Percentiles rank a stretch among this genome's conserved stretches.
These are phyloP conservation scores for Leptodermis oblonga DNA, from an alignment of 257 asterid genomes.

Conservation along the genomic window DNA sequence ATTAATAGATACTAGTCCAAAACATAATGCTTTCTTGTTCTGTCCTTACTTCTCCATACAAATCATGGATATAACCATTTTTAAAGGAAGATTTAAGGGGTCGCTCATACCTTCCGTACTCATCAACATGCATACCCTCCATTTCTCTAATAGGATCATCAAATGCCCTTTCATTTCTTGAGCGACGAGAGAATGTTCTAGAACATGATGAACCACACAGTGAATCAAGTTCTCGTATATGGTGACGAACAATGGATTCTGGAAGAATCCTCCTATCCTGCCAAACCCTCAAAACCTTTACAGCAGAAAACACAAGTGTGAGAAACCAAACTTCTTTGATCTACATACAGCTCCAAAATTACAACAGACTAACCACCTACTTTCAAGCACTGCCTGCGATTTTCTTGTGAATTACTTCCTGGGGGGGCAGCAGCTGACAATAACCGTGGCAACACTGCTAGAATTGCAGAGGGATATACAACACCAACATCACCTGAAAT, in stretches of 20 bases:
- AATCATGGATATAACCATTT: not conserved
- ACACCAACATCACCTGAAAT: slow-evolving; percentile 70
- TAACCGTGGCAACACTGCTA: slow-evolving; percentile 67
- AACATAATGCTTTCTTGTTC: not conserved
- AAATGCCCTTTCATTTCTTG: slow-evolving; percentile 73
- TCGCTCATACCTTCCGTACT: slow-evolving; percentile 83
- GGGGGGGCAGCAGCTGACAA: slow-evolving; percentile 91
- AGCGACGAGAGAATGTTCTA: slow-evolving; percentile 50
- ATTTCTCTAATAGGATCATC: slow-evolving; percentile 88
- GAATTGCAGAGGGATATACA: slow-evolving; percentile 74
- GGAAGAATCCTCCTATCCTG: slow-evolving; percentile 83
- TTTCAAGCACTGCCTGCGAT: slow-evolving; percentile 86
- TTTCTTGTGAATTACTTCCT: slow-evolving; percentile 66
- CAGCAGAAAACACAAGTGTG: slow-evolving; percentile 11
- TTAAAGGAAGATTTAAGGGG: not conserved
- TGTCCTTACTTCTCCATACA: not conserved
- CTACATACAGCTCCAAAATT: slow-evolving; percentile 3
- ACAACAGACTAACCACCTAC: slow-evolving; percentile 33
- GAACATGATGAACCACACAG: slow-evolving; percentile 61
- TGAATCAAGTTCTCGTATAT: slow-evolving; percentile 75
- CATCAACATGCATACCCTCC: slow-evolving; percentile 95
- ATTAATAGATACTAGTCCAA: not conserved
- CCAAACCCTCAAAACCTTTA: slow-evolving; percentile 93
- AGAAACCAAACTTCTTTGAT: not conserved
- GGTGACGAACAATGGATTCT: slow-evolving; percentile 69